Evolutionary conservation across 805 yeast species (phyloP).

Genomic region (Saccharomyces kudriavzevii): DNA sequence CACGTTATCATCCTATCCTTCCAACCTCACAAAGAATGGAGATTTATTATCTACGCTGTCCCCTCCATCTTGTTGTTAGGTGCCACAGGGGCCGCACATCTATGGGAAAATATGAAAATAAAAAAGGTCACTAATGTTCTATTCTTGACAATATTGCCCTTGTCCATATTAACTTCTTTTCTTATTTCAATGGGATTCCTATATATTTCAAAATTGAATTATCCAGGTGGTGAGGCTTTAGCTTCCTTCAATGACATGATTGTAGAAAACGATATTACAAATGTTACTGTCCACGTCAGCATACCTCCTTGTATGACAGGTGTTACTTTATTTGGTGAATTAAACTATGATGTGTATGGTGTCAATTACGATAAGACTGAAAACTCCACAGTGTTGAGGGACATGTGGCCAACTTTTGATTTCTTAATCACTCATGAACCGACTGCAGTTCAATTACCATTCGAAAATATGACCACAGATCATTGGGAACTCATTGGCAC

Average conservation of each 20-base stretch:
- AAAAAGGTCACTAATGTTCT: slow-evolving; percentile 18
- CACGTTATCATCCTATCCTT: slow-evolving; percentile 61
- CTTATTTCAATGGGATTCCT: slow-evolving; percentile 44
- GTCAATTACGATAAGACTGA: slow-evolving; percentile 73
- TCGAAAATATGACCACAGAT: slow-evolving; percentile 15
- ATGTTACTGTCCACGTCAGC: slow-evolving; percentile 57
- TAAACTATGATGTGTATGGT: slow-evolving; percentile 31
- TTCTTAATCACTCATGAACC: slow-evolving; percentile 38
- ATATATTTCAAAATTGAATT: slow-evolving; percentile 61
- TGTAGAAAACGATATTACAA: slow-evolving; percentile 19
- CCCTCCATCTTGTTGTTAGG: slow-evolving; percentile 63
- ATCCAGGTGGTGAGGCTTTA: slow-evolving; percentile 84
- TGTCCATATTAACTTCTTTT: slow-evolving; percentile 32
- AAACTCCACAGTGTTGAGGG: slow-evolving; percentile 30
- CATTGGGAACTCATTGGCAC: slow-evolving; percentile 40
- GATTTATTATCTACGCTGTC: slow-evolving; percentile 69
- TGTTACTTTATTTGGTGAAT: slow-evolving; percentile 63
- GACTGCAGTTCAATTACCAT: slow-evolving; percentile 9
- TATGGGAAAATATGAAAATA: slow-evolving; percentile 30
- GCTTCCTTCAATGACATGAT: slow-evolving; percentile 40
- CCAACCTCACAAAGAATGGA: slow-evolving; percentile 92
- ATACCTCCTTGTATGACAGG: slow-evolving; percentile 85
- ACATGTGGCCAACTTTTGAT: slow-evolving; percentile 42
- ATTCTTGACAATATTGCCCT: slow-evolving; percentile 25
- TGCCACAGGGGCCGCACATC: slow-evolving; percentile 47